These are phyloP conservation scores for Volvariella volvacea DNA, from an alignment of 1,284 basidiomycete genomes.

Conservation along the genomic window DNA sequence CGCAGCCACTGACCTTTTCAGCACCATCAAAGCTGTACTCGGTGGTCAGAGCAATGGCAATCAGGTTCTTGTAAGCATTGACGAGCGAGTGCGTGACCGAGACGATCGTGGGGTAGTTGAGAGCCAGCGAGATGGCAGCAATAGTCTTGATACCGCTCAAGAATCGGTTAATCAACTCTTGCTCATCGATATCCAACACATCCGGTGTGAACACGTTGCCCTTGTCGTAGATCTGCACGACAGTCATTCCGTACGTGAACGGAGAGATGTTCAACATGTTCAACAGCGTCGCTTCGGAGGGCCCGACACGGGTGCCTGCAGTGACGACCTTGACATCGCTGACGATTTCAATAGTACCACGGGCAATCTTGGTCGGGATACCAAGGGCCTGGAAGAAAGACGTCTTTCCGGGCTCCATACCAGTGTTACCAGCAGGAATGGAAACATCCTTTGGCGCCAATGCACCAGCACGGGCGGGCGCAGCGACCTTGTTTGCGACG, in stretches of 20 bases:
- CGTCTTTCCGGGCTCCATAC: conserved; percentile 99
- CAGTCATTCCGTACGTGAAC: conserved; percentile 98
- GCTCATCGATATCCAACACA: conserved; percentile 94
- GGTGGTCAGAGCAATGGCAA: conserved; percentile 87
- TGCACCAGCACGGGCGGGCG: conserved; percentile 97
- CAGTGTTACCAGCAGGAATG: conserved; percentile 95
- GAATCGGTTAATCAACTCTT: conserved; percentile 89
- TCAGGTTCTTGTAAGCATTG: conserved; percentile 98
- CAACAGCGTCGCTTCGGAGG: conserved; percentile 94
- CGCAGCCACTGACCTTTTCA: conserved; percentile 66
- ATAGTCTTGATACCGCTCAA: conserved; percentile 91
- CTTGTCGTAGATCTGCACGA: conserved; percentile 89
- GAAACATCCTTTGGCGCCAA: conserved; percentile 88
- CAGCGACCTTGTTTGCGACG: conserved; percentile 94
- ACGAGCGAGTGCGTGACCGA: conserved; percentile 93
- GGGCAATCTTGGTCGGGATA: conserved; percentile 99
- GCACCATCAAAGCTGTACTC: conserved; percentile 95
- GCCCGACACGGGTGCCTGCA: conserved; percentile 89
- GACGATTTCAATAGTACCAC: conserved; percentile 99
- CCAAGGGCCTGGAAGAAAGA: conserved; percentile 99
- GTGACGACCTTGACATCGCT: conserved; percentile 94
- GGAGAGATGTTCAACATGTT: conserved; percentile 99
- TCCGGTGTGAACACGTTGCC: conserved; percentile 87
- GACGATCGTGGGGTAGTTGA: conserved; percentile 94
- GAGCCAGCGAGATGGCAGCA: conserved; percentile 91